Evolutionary conservation across 2,329 filamentous ascomycete species (phyloP).

Genomic region (Penicillium vulpinum): DNA sequence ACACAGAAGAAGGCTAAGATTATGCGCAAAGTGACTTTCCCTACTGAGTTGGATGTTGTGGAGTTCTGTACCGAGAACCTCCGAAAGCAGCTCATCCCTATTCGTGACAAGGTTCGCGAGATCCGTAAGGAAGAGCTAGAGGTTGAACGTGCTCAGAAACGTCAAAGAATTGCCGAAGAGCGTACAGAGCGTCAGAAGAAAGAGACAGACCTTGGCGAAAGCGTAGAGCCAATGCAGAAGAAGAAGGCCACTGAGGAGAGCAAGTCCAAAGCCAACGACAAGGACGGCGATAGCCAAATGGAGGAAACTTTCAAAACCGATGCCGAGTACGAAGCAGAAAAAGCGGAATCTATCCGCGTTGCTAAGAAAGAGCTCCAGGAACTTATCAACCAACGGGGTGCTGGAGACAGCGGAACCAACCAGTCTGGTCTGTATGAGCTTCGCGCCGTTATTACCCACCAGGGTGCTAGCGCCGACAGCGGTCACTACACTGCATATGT

Average conservation of each 20-base stretch:
- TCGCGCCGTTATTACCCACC: slow-evolving; percentile 90
- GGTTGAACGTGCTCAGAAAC: slow-evolving; percentile 85
- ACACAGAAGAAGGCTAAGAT: slow-evolving; percentile 99
- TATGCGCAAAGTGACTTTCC: slow-evolving; percentile 97
- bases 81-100: slow-evolving; percentile 76
- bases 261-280: slow-evolving; percentile 52
- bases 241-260: slow-evolving; percentile 53
- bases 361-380: slow-evolving; percentile 86
- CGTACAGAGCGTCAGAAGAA: slow-evolving; percentile 53
- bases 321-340: slow-evolving; percentile 86
- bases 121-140: slow-evolving; percentile 94
- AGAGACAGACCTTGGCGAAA: slow-evolving; percentile 33
- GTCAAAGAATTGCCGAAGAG: slow-evolving; percentile 71
- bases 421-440: slow-evolving; percentile 95
- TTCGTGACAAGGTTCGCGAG: slow-evolving; percentile 95
- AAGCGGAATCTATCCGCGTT: slow-evolving; percentile 68
- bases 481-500: slow-evolving; percentile 98
- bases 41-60: slow-evolving; percentile 84
- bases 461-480: slow-evolving; percentile 93
- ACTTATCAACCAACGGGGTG: slow-evolving; percentile 72
- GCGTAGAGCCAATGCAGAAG: slow-evolving; percentile 47
- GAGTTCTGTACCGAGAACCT: slow-evolving; percentile 95
- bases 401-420: slow-evolving; percentile 78
- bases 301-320: slow-evolving; percentile 82
- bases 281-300: slow-evolving; percentile 73